Conservation (phyloP, 768 basidiomycete species). For the Chalciporus chontae region DNA sequence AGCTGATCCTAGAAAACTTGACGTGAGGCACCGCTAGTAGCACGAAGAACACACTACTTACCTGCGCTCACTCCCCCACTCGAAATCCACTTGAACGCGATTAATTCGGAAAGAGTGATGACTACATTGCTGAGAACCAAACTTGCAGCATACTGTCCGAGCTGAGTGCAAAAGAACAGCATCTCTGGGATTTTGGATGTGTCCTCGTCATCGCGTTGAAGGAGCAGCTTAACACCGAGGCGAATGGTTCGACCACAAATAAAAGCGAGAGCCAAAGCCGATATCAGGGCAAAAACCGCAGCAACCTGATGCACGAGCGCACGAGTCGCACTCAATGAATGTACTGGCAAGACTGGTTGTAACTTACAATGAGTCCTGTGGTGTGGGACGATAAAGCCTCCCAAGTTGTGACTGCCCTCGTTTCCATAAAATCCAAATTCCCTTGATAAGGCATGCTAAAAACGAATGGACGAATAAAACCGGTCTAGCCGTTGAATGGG, state of each 20-base stretch:
- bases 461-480: conserved; percentile 6
- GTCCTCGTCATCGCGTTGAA: conserved; percentile 22
- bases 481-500: conserved; percentile 24
- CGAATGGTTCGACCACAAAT: conserved; percentile 48
- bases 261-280: conserved; percentile 49
- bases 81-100: conserved; percentile 50
- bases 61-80: conserved; percentile 47
- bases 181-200: conserved; percentile 39
- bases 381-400: conserved; percentile 14
- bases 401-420: not conserved
- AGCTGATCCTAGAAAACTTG: conserved; percentile 34
- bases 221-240: conserved; percentile 38
- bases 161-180: conserved; percentile 67
- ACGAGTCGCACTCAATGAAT: not conserved
- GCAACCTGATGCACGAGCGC: conserved; percentile 33
- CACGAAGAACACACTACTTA: conserved; percentile 19
- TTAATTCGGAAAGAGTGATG: conserved; percentile 48
- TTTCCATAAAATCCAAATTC: conserved; percentile 5
- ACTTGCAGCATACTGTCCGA: conserved; percentile 66
- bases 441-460: conserved; percentile 10
- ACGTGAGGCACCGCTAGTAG: not conserved
- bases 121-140: conserved; percentile 58
- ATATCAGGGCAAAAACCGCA: conserved; percentile 51
- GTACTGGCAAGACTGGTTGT: not conserved
- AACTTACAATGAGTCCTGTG: conserved; percentile 21